A percentile compares a stretch with the other conserved stretches of the same genome.
phyloP scores from a whole-genome alignment of 2,329 filamentous ascomycete genomes.

The Magnaporthiopsis incrustans region DNA sequence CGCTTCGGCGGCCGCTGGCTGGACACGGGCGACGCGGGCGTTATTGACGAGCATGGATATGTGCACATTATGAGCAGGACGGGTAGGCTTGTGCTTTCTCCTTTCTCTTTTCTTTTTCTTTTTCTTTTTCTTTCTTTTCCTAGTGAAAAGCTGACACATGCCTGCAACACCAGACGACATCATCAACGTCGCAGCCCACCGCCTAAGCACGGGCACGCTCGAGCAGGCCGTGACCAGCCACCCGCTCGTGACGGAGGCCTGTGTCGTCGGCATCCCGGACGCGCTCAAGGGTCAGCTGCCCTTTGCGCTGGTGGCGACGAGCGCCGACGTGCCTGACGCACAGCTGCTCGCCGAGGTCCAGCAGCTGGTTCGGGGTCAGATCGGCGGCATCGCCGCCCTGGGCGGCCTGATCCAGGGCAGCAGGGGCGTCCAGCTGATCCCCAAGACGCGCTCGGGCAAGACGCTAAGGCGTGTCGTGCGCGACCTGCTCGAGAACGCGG shows the following conservation, averaged over 20 bases:
- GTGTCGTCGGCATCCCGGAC: constrained; percentile 81
- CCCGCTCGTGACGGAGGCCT: constrained; percentile 70
- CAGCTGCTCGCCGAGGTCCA: constrained; percentile 57
- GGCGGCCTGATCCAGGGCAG: constrained; percentile 77
- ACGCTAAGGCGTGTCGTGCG: constrained; percentile 74
- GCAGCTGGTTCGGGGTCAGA: constrained; percentile 63
- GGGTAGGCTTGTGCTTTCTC: constrained; percentile 12
- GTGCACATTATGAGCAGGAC: constrained; percentile 54
- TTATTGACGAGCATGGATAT: constrained; percentile 69
- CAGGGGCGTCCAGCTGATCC: constrained; percentile 61
- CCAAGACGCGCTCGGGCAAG: constrained; percentile 88
- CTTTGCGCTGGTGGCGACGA: constrained; percentile 75
- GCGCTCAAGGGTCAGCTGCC: constrained; percentile 82
- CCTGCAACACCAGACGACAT: constrained; percentile 57
- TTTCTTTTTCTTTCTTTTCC: too few species aligned
- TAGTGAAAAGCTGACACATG: constrained; percentile 5
- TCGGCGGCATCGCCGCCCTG: constrained; percentile 78
- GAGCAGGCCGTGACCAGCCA: constrained; percentile 86
- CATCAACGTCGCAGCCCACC: constrained; percentile 91
- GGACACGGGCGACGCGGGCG: constrained; percentile 85
- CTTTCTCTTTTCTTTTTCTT: too few species aligned
- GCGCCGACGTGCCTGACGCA: constrained; percentile 38
- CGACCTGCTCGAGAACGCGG: constrained; percentile 76
- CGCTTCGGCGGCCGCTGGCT: constrained; percentile 77
- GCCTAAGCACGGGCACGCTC: constrained; percentile 80